Base-by-base conservation (phyloP, 2,329 filamentous ascomycete species). In the Ophiostoma tasmaniense region DNA sequence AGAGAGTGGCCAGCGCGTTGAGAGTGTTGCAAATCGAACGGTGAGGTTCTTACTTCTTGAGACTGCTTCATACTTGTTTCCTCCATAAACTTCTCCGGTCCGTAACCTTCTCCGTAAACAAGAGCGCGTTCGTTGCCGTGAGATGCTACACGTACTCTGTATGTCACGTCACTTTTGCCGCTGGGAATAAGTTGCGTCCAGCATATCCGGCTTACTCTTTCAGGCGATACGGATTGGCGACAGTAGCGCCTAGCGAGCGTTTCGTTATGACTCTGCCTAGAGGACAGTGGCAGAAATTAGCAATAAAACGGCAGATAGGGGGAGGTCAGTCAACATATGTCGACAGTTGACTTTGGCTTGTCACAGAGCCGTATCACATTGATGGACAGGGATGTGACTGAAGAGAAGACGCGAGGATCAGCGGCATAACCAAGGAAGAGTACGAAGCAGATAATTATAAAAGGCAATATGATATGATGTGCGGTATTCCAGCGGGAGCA, bases 351-450 rank as follows among this genome's bases (percentile, higher is more conserved):
- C 20, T 20, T 61, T 20, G 17, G 52, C 52, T 17, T 61, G 55
- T 61, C 55, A 61, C 25, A 61, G 55, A 61, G 55, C 55, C 25
- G 55, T 61, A 61, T 61, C 55, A 61, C 55, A 61, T 61, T 61
- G 50, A 25, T 61, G 55, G 25, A 30, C 50, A 55, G 50, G 55
- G 55, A 61, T 61, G 50, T 55, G 14, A 25, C 50, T 55, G 50
- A 55, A 25, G 22, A 55, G 50, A 55, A 25, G 22, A 55, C 50
- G 50, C 50, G 50, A 55, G 3, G 50, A 55, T 55, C 50, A 8
- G 50, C 50, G 11, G n/a, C 22, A 55, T 22, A 14, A 25, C 50
- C 50, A 55, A 55, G 50, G 17, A 20, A 20, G 14, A 10, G 1
- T 22, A 50, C 45, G 7, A 6, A 20, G 42, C 3, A 3, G 6